phyloP scores from a whole-genome alignment of 2,329 filamentous ascomycete genomes.

The Aspergillus novoparasiticus region DNA sequence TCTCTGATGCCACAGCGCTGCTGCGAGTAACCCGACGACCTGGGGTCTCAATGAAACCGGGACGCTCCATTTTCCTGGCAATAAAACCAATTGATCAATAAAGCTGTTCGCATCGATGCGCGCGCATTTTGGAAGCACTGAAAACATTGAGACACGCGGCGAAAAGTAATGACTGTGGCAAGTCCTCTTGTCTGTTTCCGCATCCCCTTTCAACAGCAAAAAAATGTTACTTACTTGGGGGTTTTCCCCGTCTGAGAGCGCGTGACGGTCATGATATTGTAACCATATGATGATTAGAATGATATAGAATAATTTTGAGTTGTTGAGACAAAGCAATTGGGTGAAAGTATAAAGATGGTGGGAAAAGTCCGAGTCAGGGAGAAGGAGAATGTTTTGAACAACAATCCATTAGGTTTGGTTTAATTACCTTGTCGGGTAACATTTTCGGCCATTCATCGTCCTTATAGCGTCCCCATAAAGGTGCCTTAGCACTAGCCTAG shows the following conservation, averaged over 20 bases:
- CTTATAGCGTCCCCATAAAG: not conserved
- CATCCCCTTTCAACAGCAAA: constrained; percentile 7
- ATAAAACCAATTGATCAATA: constrained; percentile 10
- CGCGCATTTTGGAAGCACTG: not conserved
- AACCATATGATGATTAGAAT: constrained; percentile 17
- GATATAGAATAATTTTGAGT: constrained; percentile 5
- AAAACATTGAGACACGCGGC: constrained; percentile 6
- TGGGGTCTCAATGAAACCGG: constrained; percentile 57
- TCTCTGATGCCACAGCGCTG: constrained; percentile 39
- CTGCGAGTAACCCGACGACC: constrained; percentile 48
- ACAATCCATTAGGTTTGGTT: not conserved
- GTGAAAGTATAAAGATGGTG: constrained; percentile 15
- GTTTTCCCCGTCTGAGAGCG: constrained; percentile 56
- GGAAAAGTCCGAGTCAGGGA: constrained; percentile 5
- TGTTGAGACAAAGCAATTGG: not conserved
- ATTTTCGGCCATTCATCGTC: constrained; percentile 1
- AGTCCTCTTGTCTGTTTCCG: constrained; percentile 6
- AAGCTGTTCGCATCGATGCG: not conserved
- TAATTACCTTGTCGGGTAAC: not conserved
- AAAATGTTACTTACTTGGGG: constrained; percentile 47
- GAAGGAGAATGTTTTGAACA: constrained; percentile 7
- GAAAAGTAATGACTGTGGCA: constrained; percentile 15
- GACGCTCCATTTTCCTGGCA: constrained; percentile 54
- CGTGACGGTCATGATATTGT: constrained; percentile 47
- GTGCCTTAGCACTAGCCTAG: too few species aligned